Base-by-base conservation (phyloP, 371 early-diverging fungal genomes). In the Circinella umbellata region DNA sequence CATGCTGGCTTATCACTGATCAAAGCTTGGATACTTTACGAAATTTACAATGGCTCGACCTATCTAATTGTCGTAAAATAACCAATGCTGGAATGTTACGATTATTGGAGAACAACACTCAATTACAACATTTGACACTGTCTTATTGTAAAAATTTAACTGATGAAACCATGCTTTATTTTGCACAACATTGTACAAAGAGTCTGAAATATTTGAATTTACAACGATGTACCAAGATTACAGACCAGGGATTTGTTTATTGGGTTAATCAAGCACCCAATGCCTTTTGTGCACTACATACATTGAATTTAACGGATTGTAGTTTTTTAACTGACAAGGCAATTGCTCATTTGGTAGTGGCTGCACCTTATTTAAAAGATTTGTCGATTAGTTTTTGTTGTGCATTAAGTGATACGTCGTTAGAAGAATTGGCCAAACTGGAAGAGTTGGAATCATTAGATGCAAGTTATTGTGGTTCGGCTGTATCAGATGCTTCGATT, bases 1-100 rank as follows among this genome's bases (percentile, higher is more conserved):
- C 89, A 46, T 95, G 95, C 73, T 95, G 94, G 94, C 80, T 85
- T 9, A 72, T 95, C n/a, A 90, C 91, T 0, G 92, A 94, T 70
- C 79, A 80, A 48, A 90, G 92, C 4, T 74, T 93, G 35, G 48
- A 20, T 17, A 6, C 53, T 9, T 51, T 48, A 4, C 63, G 62
- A 18, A 11, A 27, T 57, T 57, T 57, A 34, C n/a, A 53, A 51
- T 70, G 79, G 6, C 69, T 95, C 34, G 89, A 95, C 67, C 74
- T 95, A 51, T 89, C 89, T 18, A 95, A 95, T 71, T 93, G 94
- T 73, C 80, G 94, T 42, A 94, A 94, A 70, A 81, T 95, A 4
- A 90, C 89, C n/a, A 89, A 93, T 66, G 69, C 68, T 6, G 90
- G 89, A 10, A 76, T 95, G 42, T 91, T 65, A 64, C 75, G 70